Evolutionary conservation across 169 alveolate species (phyloP).

Genomic region (Plasmodium gaboni): DNA sequence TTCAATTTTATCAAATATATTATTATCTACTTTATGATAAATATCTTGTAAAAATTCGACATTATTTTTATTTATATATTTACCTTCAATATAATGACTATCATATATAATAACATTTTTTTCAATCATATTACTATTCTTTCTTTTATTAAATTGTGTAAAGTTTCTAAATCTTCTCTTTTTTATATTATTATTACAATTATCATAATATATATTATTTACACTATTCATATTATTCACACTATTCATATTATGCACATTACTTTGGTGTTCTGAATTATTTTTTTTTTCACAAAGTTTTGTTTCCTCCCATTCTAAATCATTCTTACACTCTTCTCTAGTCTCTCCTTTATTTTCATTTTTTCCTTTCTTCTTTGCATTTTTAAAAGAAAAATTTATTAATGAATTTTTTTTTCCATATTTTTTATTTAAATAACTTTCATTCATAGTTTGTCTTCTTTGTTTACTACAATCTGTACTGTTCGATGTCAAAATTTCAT

Average conservation of each 20-base stretch:
- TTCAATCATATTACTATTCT: not conserved
- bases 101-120: slow-evolving; percentile 9
- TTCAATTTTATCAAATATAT: slow-evolving; percentile 10
- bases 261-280: not conserved
- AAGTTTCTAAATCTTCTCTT: slow-evolving; percentile 4
- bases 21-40: slow-evolving; percentile 29
- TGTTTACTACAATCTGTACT: not conserved
- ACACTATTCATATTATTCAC: not conserved
- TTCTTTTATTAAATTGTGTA: slow-evolving; percentile 1
- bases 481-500: not conserved
- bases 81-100: slow-evolving; percentile 25
- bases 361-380: not conserved
- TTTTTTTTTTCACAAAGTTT: not conserved
- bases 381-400: not conserved
- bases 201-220: not conserved
- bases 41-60: slow-evolving; percentile 29
- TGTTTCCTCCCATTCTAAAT: not conserved
- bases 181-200: not conserved
- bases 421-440: not conserved
- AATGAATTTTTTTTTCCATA: not conserved
- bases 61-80: slow-evolving; percentile 3
- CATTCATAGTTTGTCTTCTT: slow-evolving; percentile 12
- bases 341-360: not conserved
- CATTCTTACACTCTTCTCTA: not conserved
- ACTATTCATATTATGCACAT: not conserved